Percentiles rank a stretch among this genome's conserved stretches.
phyloP scores from a whole-genome alignment of 345 rosid species.

The Balakata baccata region DNA sequence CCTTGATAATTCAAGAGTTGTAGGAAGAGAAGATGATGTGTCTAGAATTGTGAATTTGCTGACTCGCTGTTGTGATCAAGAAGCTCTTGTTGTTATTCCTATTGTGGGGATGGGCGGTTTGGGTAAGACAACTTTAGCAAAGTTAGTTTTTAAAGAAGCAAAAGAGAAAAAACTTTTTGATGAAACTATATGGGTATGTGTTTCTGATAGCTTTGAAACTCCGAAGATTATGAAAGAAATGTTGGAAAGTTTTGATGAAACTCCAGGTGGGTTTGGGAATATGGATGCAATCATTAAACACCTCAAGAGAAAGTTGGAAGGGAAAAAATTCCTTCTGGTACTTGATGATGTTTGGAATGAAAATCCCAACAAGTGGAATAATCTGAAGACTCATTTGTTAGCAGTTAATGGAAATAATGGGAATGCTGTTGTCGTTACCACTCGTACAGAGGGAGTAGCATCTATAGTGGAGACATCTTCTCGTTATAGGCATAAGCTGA shows the following conservation, averaged over 20 bases:
- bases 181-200: constrained; percentile 13
- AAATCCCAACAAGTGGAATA: not conserved
- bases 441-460: constrained; percentile 22
- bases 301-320: not conserved
- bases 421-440: constrained; percentile 15
- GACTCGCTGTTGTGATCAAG: constrained; percentile 5
- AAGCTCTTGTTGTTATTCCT: not conserved
- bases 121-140: constrained; percentile 29
- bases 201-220: not conserved
- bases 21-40: not conserved
- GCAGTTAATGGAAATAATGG: not conserved
- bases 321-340: constrained; percentile 10
- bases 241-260: not conserved
- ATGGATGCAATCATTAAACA: not conserved
- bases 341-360: constrained; percentile 33
- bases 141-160: not conserved
- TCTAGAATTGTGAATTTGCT: constrained; percentile 3
- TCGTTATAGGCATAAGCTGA: not conserved
- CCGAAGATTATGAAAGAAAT: constrained; percentile 11
- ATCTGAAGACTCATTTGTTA: constrained; percentile 10
- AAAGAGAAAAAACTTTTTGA: not conserved
- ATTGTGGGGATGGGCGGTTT: constrained; percentile 27
- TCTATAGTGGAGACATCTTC: constrained; percentile 2
- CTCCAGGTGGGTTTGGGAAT: not conserved
- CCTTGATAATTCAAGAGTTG: not conserved